phyloP scores from a whole-genome alignment of 495 filamentous ascomycete species.

The Neurospora sp. region DNA sequence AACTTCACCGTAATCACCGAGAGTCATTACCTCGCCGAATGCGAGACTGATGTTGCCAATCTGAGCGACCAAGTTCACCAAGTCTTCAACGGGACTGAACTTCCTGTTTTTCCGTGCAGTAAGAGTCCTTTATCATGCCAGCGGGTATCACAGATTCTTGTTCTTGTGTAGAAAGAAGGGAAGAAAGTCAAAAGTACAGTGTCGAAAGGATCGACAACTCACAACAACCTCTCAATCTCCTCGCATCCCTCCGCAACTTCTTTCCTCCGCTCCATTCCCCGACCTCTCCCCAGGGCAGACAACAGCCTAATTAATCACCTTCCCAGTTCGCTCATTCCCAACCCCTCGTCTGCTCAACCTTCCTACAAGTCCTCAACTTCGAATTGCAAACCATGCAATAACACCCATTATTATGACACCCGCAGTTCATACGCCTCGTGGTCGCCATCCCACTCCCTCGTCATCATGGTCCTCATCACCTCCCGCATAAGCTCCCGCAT shows the following conservation, averaged over 20 bases:
- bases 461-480: neutral
- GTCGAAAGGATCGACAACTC: neutral
- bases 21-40: neutral
- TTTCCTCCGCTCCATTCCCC: neutral
- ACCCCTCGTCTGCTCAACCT: neutral
- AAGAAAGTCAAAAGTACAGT: neutral
- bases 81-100: neutral
- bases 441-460: neutral
- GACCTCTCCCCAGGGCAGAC: neutral
- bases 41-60: neutral
- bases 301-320: neutral
- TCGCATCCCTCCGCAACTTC: neutral
- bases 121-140: neutral
- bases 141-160: neutral
- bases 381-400: neutral
- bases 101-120: neutral
- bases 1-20: neutral
- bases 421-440: neutral
- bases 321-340: neutral
- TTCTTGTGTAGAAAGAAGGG: neutral
- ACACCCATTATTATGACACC: neutral
- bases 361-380: neutral
- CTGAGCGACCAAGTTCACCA: neutral
- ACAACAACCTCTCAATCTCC: neutral
- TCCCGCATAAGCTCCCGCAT: neutral